A percentile compares a stretch with the other conserved stretches of the same genome.
Evolutionary conservation across 352 stramenopile species (phyloP).

Genomic region (Globisporangium camurandrum): DNA sequence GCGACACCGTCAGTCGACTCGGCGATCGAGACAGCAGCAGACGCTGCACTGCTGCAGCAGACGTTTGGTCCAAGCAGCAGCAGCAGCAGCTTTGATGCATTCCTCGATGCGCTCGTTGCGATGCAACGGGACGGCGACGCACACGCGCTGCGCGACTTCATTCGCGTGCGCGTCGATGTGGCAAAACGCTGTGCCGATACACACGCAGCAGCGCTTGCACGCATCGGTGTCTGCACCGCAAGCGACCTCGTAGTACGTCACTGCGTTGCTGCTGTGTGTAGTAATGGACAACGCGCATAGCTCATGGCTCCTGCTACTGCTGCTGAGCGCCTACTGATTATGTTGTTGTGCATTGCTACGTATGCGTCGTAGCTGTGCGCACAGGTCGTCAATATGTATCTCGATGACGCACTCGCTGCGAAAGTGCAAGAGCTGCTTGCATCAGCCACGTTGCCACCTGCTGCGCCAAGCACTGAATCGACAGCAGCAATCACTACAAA

Average conservation of each 20-base stretch:
- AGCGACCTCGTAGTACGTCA: constrained; percentile 27
- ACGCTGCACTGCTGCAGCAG: neutral
- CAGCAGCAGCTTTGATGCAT: constrained; percentile 11
- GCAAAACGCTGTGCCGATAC: constrained; percentile 17
- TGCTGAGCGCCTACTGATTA: too few relatives aligned
- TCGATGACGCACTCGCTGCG: constrained; percentile 14
- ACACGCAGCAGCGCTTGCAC: constrained; percentile 11
- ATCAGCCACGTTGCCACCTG: neutral
- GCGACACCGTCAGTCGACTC: neutral
- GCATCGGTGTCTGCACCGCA: constrained; percentile 14
- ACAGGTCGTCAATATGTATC: constrained; percentile 8
- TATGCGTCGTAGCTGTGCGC: constrained; percentile 7
- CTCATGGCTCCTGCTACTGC: too few relatives aligned
- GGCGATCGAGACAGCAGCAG: neutral
- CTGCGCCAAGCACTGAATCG: neutral
- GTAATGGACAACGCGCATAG: too few relatives aligned
- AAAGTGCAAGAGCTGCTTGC: constrained; percentile 24
- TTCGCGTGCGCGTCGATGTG: constrained; percentile 16
- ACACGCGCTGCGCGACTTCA: constrained; percentile 16
- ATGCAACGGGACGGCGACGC: constrained; percentile 16
- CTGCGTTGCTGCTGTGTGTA: neutral
- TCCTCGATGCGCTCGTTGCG: constrained; percentile 20
- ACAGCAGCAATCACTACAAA: neutral
- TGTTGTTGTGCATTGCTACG: too few relatives aligned
- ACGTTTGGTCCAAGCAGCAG: neutral